Conservation (phyloP, 2,329 filamentous ascomycete genomes). For the Lasiodiplodia citricola region DNA sequence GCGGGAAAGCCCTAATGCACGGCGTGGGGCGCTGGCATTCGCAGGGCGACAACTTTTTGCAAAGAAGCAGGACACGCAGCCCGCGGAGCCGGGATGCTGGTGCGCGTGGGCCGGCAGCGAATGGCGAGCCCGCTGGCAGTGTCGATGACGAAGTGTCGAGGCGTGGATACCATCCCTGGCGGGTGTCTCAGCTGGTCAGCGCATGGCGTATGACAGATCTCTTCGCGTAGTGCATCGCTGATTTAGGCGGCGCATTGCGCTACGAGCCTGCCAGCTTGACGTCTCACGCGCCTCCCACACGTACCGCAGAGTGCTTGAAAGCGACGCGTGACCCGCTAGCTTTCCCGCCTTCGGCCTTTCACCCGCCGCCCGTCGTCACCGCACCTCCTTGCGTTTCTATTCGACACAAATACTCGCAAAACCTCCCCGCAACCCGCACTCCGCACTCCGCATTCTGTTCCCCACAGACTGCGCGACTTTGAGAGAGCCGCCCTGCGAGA, state of each 20-base stretch:
- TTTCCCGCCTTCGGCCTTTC: conserved; percentile 10
- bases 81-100: not conserved
- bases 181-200: conserved; percentile 22
- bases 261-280: not conserved
- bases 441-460: conserved; percentile 18
- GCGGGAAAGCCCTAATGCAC: conserved; percentile 12
- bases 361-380: conserved; percentile 12
- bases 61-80: not conserved
- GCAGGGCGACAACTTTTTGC: not conserved
- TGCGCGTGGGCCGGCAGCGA: not conserved
- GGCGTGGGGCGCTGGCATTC: not conserved
- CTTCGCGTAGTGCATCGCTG: conserved; percentile 21
- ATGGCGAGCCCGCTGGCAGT: not conserved
- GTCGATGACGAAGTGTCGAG: conserved; percentile 5
- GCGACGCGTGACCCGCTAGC: conserved; percentile 21
- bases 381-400: conserved; percentile 17
- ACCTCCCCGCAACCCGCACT: conserved; percentile 12
- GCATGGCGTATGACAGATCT: conserved; percentile 23
- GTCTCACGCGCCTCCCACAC: conserved; percentile 9
- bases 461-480: conserved; percentile 11
- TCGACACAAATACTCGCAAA: conserved; percentile 24
- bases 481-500: not conserved
- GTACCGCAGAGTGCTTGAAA: not conserved
- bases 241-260: conserved; percentile 8
- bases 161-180: conserved; percentile 13